Evolutionary conservation across 306 rosid genomes (phyloP).

Genomic region (Hylodesmum podocarpum): DNA sequence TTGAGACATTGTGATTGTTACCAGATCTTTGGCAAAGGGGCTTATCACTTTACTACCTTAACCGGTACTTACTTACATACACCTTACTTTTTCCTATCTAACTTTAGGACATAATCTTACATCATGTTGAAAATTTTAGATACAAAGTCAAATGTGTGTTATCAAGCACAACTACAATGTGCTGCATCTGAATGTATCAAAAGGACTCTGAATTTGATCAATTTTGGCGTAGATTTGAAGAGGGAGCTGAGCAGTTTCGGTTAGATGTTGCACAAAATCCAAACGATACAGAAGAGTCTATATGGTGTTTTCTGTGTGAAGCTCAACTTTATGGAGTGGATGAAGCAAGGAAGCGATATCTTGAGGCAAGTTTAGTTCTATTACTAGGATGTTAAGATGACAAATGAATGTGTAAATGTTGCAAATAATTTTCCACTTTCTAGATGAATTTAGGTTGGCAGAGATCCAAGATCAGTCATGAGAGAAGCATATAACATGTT

Average conservation of each 20-base stretch:
- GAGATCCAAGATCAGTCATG: slow-evolving; percentile 82
- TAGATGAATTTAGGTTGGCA: slow-evolving; percentile 71
- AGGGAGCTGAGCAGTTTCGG: slow-evolving; percentile 93
- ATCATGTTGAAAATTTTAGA: not conserved
- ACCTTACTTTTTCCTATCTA: not conserved
- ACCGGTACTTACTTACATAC: slow-evolving; percentile 49
- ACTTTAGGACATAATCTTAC: not conserved
- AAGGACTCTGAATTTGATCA: slow-evolving; percentile 12
- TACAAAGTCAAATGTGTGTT: not conserved
- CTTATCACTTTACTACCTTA: slow-evolving; percentile 77
- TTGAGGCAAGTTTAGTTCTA: slow-evolving; percentile 53
- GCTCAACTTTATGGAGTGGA: slow-evolving; percentile 79
- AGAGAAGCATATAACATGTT: slow-evolving; percentile 74
- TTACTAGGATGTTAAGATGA: not conserved
- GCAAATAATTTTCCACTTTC: not conserved
- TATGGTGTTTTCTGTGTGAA: slow-evolving; percentile 94
- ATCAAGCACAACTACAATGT: not conserved
- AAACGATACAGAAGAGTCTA: slow-evolving; percentile 92
- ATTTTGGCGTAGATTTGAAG: slow-evolving; percentile 58
- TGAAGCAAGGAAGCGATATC: slow-evolving; percentile 77
- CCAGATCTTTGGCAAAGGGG: slow-evolving; percentile 99
- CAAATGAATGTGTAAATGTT: not conserved
- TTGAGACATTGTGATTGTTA: slow-evolving; percentile 30
- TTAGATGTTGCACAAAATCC: slow-evolving; percentile 94
- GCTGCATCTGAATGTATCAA: not conserved